A percentile compares a stretch with the other conserved stretches of the same genome.
Evolutionary conservation across 305 asterid species (phyloP).

Genomic region (Lippia alba): DNA sequence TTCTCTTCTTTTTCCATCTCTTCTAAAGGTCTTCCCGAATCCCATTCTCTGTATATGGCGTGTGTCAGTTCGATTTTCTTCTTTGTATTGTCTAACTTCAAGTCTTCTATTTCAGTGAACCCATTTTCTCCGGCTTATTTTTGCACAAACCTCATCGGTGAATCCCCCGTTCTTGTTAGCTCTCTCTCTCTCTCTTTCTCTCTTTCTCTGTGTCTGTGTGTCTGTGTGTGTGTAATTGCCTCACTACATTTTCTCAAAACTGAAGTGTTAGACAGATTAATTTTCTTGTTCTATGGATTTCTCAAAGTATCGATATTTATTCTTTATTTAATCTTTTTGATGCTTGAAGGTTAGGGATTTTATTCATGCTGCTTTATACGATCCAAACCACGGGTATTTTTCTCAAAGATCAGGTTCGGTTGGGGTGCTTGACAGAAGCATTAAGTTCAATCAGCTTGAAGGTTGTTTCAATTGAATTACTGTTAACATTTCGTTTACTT

Average conservation of each 20-base stretch:
- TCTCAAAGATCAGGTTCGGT: conserved; percentile 87
- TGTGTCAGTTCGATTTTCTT: conserved; percentile 23
- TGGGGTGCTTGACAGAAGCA: conserved; percentile 86
- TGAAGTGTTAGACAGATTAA: conserved; percentile 2
- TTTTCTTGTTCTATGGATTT: conserved; percentile 11
- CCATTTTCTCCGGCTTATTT: conserved; percentile 57
- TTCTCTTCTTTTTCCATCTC: conserved; percentile 42
- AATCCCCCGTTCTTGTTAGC: conserved; percentile 68
- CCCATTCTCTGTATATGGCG: neutral
- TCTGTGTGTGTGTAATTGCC: neutral
- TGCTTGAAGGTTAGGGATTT: conserved; percentile 87
- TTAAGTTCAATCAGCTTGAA: conserved; percentile 72
- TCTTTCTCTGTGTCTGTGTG: no score
- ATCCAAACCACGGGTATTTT: conserved; percentile 81
- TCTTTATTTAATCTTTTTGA: neutral
- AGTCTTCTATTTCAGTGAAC: conserved; percentile 48
- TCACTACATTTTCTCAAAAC: neutral
- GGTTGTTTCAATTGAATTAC: conserved; percentile 44
- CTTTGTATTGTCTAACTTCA: neutral
- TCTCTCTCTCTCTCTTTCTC: conserved; percentile 12
- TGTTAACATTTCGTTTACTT: conserved; percentile 2
- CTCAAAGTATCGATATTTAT: neutral
- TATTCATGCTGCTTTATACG: conserved; percentile 82
- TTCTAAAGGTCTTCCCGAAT: conserved; percentile 45
- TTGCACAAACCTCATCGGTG: conserved; percentile 73